Percentiles rank a stretch among this genome's conserved stretches.
Evolutionary conservation across 768 basidiomycete genomes (phyloP).

Genomic region (Tylopilus rubrobrunneus): DNA sequence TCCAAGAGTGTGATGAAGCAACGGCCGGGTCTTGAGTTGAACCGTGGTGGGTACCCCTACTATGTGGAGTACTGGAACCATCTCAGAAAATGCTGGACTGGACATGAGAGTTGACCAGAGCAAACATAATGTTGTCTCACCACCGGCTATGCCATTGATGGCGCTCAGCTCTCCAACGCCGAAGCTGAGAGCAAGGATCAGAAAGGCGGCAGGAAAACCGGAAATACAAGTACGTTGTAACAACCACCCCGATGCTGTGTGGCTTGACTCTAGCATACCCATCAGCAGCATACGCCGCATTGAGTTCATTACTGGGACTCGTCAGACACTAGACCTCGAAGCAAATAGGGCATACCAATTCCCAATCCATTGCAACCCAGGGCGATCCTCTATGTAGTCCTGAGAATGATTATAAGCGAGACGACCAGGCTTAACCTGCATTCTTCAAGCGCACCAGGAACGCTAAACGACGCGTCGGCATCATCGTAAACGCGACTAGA

Average conservation of each 20-base stretch:
- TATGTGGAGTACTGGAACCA: slow-evolving; percentile 86
- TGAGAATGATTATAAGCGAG: slow-evolving; percentile 1
- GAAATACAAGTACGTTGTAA: slow-evolving; percentile 62
- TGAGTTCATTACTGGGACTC: slow-evolving; percentile 66
- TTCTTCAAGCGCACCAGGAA: slow-evolving; percentile 23
- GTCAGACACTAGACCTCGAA: not conserved
- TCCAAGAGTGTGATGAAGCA: slow-evolving; percentile 88
- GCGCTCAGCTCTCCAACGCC: slow-evolving; percentile 94
- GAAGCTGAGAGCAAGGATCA: slow-evolving; percentile 44
- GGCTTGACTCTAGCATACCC: slow-evolving; percentile 90
- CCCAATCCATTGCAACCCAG: slow-evolving; percentile 79
- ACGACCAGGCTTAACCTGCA: not conserved
- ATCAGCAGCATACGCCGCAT: slow-evolving; percentile 88
- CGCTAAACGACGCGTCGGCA: slow-evolving; percentile 16
- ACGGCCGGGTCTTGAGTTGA: slow-evolving; percentile 66
- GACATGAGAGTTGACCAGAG: slow-evolving; percentile 1
- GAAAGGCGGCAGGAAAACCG: not conserved
- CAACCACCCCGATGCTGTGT: slow-evolving; percentile 62
- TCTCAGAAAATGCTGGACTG: slow-evolving; percentile 69
- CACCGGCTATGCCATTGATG: slow-evolving; percentile 78
- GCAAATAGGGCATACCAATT: slow-evolving; percentile 50
- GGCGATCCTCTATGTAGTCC: slow-evolving; percentile 82
- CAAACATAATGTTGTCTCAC: slow-evolving; percentile 30
- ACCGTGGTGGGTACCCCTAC: slow-evolving; percentile 76
- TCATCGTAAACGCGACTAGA: too few species aligned